Evolutionary conservation across 129 eudicot species (phyloP).

Genomic region (Kitagawia praeruptora): DNA sequence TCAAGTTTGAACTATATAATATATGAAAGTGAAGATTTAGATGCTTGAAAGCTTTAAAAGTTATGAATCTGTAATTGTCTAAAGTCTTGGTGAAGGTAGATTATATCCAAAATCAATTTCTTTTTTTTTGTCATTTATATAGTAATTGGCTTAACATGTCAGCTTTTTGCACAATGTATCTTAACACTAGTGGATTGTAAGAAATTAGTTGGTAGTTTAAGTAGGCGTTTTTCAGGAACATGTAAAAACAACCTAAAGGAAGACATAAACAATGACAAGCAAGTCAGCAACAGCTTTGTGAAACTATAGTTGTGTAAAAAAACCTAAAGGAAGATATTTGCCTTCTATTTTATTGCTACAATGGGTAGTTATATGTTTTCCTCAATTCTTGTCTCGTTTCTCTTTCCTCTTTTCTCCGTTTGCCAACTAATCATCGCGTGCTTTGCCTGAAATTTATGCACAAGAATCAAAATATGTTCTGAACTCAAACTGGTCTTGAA

Average conservation of each 20-base stretch:
- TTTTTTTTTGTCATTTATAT: neutral
- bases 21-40: neutral
- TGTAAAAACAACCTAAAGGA: neutral
- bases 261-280: neutral
- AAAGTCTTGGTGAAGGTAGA: neutral
- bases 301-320: neutral
- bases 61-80: no score
- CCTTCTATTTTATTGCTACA: neutral
- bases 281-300: neutral
- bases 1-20: no score
- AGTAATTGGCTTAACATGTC: neutral
- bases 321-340: no score
- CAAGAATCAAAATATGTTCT: neutral
- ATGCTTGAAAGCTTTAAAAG: neutral
- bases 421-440: neutral
- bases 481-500: neutral
- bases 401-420: neutral
- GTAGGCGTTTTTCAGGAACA: neutral
- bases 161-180: neutral
- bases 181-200: neutral
- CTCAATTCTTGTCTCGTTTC: neutral
- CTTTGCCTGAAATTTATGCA: neutral
- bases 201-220: neutral
- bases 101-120: neutral
- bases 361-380: neutral